phyloP scores from a whole-genome alignment of 176 grass and related monocot species.

The Bolboschoenus planiculmis region DNA sequence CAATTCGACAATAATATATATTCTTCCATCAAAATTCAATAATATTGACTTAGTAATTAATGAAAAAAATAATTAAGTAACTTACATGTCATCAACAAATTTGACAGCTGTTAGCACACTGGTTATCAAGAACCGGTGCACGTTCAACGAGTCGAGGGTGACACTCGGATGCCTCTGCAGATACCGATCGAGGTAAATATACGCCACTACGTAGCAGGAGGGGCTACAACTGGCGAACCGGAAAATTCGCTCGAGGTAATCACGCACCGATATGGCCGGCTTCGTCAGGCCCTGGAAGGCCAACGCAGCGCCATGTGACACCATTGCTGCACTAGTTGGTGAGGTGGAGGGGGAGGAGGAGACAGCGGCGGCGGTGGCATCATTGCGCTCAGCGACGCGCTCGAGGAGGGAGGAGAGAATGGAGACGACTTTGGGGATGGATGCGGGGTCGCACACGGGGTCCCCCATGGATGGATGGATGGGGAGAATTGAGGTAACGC shows the following conservation, averaged over 20 bases:
- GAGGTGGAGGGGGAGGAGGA: background rate
- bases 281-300: slow-evolving; percentile 86
- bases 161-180: slow-evolving; percentile 52
- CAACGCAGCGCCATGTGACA: slow-evolving; percentile 5
- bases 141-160: slow-evolving; percentile 89
- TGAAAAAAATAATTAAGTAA: background rate
- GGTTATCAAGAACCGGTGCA: slow-evolving; percentile 94
- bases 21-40: background rate
- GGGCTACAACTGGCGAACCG: slow-evolving; percentile 82
- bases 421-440: slow-evolving; percentile 70
- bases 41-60: background rate
- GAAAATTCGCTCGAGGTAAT: slow-evolving; percentile 97
- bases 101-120: slow-evolving; percentile 93
- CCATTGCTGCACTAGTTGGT: background rate
- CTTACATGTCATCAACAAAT: slow-evolving; percentile 98
- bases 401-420: slow-evolving; percentile 78
- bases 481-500: background rate
- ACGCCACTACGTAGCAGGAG: slow-evolving; percentile 87
- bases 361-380: slow-evolving; percentile 12
- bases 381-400: slow-evolving; percentile 62
- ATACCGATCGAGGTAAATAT: slow-evolving; percentile 98
- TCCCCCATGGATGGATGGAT: slow-evolving; percentile 9
- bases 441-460: slow-evolving; percentile 23
- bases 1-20: background rate
- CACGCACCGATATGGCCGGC: slow-evolving; percentile 72